Evolutionary conservation across 805 yeast genomes (phyloP).

Genomic region (Candida adriatica): DNA sequence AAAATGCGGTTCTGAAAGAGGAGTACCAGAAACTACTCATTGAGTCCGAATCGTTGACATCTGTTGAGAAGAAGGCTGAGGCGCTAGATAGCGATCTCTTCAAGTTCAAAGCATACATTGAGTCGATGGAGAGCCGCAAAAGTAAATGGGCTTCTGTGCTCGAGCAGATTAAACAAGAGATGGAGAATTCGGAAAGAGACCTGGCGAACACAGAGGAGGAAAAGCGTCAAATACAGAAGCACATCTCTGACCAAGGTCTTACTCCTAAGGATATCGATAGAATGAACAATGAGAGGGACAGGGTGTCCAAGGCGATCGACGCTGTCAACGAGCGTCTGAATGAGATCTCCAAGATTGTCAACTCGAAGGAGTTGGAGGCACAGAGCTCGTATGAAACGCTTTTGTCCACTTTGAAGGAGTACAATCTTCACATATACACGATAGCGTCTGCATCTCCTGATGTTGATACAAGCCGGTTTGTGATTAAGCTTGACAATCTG

Average conservation of each 20-base stretch:
- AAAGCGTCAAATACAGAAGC: slow-evolving; percentile 34
- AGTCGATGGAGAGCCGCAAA: slow-evolving; percentile 58
- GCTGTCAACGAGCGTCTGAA: slow-evolving; percentile 35
- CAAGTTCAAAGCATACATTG: slow-evolving; percentile 67
- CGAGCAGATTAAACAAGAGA: slow-evolving; percentile 50
- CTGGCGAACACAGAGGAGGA: slow-evolving; percentile 34
- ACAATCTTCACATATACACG: slow-evolving; percentile 47
- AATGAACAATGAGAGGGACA: slow-evolving; percentile 55
- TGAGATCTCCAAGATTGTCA: slow-evolving; percentile 37
- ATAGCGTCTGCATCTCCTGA: slow-evolving; percentile 31
- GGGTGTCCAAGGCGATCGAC: slow-evolving; percentile 48
- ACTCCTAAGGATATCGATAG: slow-evolving; percentile 58
- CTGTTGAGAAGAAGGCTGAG: slow-evolving; percentile 48
- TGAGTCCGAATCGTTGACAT: slow-evolving; percentile 40
- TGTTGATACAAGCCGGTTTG: slow-evolving; percentile 28
- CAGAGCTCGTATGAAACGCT: slow-evolving; percentile 44
- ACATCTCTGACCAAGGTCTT: slow-evolving; percentile 48
- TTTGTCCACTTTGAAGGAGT: slow-evolving; percentile 45
- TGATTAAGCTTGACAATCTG: slow-evolving; percentile 34
- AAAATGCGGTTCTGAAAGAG: slow-evolving; percentile 33
- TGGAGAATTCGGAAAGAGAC: slow-evolving; percentile 36
- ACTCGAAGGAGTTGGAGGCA: slow-evolving; percentile 43
- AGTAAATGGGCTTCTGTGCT: slow-evolving; percentile 56
- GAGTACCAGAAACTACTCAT: slow-evolving; percentile 35
- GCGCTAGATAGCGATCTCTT: slow-evolving; percentile 65